Base-by-base conservation (phyloP, 1,284 basidiomycete species). In the Cutaneotrichosporon daszewskae region DNA sequence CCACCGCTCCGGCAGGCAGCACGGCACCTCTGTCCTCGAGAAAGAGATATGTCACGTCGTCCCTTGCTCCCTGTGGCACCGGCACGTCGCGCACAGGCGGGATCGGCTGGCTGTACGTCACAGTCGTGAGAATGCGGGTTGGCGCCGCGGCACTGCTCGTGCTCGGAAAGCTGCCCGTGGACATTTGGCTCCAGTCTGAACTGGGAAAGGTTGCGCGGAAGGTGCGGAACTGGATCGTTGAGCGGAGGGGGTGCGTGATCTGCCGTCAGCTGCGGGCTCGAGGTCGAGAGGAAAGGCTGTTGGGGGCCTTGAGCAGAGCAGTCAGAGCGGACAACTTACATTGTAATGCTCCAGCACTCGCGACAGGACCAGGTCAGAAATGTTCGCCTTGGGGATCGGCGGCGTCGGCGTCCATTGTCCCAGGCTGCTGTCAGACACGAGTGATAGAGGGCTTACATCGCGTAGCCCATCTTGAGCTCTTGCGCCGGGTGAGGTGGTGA, bases 311-410 rank as follows among this genome's bases (percentile, higher is more conserved):
- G n/a, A 12, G 40, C 1, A 20, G 23, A 23, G 13, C 4, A 11
- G 20, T 4, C 28, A 27, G 26, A 24, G 31, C 26, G 6, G 37
- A 11, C 1, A 7, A 54, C 64, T 32, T 32, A 66, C 66, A 11
- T 57, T 54, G 42, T 69, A 64, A 28, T 59, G 59, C 41, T 67
- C 65, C 3, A 69, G 53, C 3, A 67, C 49, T 5, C 64, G 51
- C 22, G 53, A 50, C 11, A 61, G 38, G 43, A 69, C 47, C n/a
- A 66, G 54, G 26, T 69, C 65, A 23, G 47, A 49, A 18, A 65
- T 57, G 12, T 45, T 45, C 16, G 53, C 49, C 12, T 47, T 47
- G n/a, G 55, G 49, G 16, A 43, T 20, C 20, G 59, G 59, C 13
- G 51, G 47, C 2, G 54, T 32, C 29, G 54, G 54, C 20, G 62